phyloP scores from a whole-genome alignment of 148 eudicot genomes.

The Amaranthus palmeri region DNA sequence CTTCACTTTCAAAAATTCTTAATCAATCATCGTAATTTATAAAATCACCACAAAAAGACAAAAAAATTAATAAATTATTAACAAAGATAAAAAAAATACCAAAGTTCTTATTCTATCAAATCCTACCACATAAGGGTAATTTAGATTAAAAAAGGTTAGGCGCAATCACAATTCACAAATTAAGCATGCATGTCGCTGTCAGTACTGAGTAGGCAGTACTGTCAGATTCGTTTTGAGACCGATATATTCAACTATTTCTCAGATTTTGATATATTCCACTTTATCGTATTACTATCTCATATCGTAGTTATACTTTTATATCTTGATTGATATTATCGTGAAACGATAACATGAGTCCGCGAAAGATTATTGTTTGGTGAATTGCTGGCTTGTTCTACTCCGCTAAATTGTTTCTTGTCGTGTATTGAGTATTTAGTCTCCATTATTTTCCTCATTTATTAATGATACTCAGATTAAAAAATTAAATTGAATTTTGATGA shows the following conservation, averaged over 20 bases:
- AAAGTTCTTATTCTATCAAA: too few species aligned
- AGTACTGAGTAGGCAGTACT: background rate
- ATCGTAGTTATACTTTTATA: background rate
- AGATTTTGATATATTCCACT: background rate
- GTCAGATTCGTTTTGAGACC: background rate
- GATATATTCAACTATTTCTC: background rate
- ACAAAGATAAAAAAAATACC: too few species aligned
- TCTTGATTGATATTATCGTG: background rate
- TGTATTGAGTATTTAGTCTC: background rate
- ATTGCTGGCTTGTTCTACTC: constrained; percentile 7
- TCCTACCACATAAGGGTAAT: too few species aligned
- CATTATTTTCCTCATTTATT: background rate
- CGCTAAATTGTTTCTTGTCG: background rate
- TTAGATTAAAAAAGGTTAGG: too few species aligned
- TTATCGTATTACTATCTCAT: background rate
- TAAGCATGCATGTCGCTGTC: constrained; percentile 16
- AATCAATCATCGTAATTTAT: too few species aligned
- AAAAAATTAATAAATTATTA: too few species aligned
- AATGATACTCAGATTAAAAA: background rate
- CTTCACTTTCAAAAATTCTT: too few species aligned
- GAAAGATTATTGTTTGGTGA: background rate
- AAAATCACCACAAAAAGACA: too few species aligned
- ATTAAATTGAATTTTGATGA: background rate
- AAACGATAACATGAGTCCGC: background rate
- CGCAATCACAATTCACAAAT: too few species aligned